Percentiles rank a stretch among this genome's conserved stretches.
These are phyloP conservation scores for Blastocladiella emersonii DNA, from an alignment of 371 early-diverging fungal species.

Conservation along the genomic window DNA sequence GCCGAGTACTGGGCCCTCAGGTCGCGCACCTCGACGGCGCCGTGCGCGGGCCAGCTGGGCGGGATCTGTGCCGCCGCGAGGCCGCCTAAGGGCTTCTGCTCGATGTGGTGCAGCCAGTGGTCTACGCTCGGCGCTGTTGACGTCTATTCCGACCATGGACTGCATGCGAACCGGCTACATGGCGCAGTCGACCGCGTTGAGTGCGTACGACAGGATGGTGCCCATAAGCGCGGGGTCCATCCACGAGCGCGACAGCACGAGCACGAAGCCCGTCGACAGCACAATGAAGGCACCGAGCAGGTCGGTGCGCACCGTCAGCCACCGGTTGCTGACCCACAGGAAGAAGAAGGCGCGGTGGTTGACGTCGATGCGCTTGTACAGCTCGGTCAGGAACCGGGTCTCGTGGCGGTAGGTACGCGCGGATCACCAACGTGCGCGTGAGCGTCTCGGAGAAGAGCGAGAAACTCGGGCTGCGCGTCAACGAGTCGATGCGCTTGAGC, in stretches of 20 bases:
- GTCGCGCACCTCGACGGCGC: conserved; percentile 45
- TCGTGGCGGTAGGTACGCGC: conserved; percentile 58
- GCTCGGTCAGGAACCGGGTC: conserved; percentile 38
- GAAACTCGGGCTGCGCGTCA: conserved; percentile 33
- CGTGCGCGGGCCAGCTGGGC: conserved; percentile 55
- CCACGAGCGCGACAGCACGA: conserved; percentile 11
- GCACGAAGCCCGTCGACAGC: conserved; percentile 14
- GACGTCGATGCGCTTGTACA: conserved; percentile 27
- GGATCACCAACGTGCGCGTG: conserved; percentile 59
- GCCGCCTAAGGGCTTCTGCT: conserved; percentile 43
- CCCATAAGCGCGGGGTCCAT: conserved; percentile 65
- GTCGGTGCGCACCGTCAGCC: conserved; percentile 74
- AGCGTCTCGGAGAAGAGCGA: conserved; percentile 10
- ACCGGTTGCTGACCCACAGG: conserved; percentile 69
- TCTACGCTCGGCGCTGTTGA: conserved; percentile 71
- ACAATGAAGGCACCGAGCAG: conserved; percentile 44
- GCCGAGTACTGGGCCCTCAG: conserved; percentile 50
- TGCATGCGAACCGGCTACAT: conserved; percentile 65
- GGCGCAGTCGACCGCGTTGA: conserved; percentile 49
- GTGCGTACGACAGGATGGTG: conserved; percentile 54
- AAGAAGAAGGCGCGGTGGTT: conserved; percentile 68
- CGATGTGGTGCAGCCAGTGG: conserved; percentile 57
- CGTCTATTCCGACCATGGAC: conserved; percentile 67
- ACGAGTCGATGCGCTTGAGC: conserved; percentile 33
- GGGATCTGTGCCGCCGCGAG: conserved; percentile 27